Base-by-base conservation (phyloP, 352 stramenopile species). In the Globisporangium mamillatum region DNA sequence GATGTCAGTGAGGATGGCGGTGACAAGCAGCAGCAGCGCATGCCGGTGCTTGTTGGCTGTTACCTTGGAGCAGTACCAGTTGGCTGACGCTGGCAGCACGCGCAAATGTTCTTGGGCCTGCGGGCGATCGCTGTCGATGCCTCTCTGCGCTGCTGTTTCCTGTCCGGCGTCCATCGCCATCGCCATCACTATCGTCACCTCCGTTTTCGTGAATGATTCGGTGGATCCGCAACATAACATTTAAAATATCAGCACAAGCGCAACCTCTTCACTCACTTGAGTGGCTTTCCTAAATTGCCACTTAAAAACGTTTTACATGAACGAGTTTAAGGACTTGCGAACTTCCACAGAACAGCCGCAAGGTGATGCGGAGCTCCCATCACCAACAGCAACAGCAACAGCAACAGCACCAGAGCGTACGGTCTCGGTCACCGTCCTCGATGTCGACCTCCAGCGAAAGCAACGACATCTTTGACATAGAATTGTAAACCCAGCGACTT, bases 21-120 rank as follows among this genome's bases (percentile, higher is more conserved):
- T 22, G n/a, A 22, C 22, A 61, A 25, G 10, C 29, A 46, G 18
- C 16, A 2, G 41, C 41, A 20, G 8, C 41, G 57, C n/a, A 32
- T 32, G 29, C 0, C 29, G 29, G 29, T 32, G 29, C 29, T 32
- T 32, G 29, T 32, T 32, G 8, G 32, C 6, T 38, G 1, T 16
- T 6, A 93, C 86, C 76, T 94, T 81, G 3, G 86, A 85, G 72
- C 78, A 91, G 56, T 89, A 93, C 84, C 86, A 94, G 79, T 93
- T 93, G 54, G 81, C 71, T 22, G 83, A 91, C 9, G 83, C 79
- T 12, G 82, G 81, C 3, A 92, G 66, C 54, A 91, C 72, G 60
- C 74, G 74, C 50, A 83, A 32, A 16, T 82, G 69, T 12, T 52
- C 44, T 85, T 79, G 44, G 82, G 84, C 4, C 76, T 92, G 57